phyloP scores from a whole-genome alignment of 176 grass and related monocot genomes.

The Eragrostis curvula region DNA sequence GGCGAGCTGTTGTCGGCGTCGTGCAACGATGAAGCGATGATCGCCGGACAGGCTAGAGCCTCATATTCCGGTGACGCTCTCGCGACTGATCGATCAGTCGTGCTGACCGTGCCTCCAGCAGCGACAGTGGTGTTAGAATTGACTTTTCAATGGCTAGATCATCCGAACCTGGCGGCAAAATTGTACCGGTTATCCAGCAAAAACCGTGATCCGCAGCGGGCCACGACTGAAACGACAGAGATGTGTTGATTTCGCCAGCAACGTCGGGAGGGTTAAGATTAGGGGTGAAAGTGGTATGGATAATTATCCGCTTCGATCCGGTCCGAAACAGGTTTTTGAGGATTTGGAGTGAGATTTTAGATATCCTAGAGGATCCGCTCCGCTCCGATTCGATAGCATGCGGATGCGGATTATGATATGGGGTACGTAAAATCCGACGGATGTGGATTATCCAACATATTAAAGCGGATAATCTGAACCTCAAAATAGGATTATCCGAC shows the following conservation, averaged over 20 bases:
- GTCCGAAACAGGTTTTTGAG: no score
- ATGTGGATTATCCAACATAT: no score
- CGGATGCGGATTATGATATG: no score
- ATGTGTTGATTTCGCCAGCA: not conserved
- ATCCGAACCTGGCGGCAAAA: slow-evolving; percentile 4
- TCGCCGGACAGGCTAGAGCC: not conserved
- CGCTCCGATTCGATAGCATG: no score
- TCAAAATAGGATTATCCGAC: no score
- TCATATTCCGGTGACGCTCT: not conserved
- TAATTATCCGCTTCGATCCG: no score
- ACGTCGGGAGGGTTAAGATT: not conserved
- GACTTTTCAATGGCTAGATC: not conserved
- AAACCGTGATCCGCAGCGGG: not conserved
- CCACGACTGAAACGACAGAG: slow-evolving; percentile 27
- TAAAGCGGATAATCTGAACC: no score
- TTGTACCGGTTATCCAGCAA: not conserved
- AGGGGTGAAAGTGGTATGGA: no score
- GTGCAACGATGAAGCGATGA: not conserved
- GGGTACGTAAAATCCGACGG: no score
- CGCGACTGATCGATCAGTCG: not conserved
- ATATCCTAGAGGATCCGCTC: no score
- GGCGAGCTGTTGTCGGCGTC: slow-evolving; percentile 20
- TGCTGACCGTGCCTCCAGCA: slow-evolving; percentile 14
- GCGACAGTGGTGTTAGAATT: slow-evolving; percentile 7
- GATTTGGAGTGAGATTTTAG: no score